phyloP scores from a whole-genome alignment of 179 eudicot genomes.

The Actinidia chinensis region DNA sequence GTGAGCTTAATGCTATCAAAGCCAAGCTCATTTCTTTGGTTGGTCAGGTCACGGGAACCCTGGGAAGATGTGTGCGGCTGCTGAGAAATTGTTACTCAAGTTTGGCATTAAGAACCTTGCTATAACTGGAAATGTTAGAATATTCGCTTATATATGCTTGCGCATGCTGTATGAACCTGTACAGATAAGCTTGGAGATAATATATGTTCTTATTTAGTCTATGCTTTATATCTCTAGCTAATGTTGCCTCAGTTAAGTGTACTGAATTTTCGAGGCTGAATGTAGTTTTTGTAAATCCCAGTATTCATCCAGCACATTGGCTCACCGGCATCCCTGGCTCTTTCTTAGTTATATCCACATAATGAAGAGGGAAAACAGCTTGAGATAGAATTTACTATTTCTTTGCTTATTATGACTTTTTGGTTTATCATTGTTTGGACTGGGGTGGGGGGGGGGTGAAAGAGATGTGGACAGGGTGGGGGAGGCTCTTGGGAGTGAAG shows the following conservation, averaged over 20 bases:
- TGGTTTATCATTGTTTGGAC: not conserved
- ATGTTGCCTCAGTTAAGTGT: not conserved
- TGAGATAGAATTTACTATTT: not conserved
- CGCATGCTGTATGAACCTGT: not conserved
- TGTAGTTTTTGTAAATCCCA: not conserved
- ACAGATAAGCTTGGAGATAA: not conserved
- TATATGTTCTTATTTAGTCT: not conserved
- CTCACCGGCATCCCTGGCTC: not conserved
- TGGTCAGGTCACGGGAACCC: slow-evolving; percentile 91
- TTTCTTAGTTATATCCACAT: not conserved
- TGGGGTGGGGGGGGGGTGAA: not conserved
- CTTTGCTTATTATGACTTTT: not conserved
- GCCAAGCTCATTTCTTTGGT: slow-evolving; percentile 10
- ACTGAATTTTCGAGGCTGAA: not conserved
- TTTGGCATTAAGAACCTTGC: slow-evolving; percentile 89
- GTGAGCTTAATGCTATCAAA: too few species aligned
- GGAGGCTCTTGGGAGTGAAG: not conserved
- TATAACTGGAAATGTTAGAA: slow-evolving; percentile 87
- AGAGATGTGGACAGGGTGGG: too few species aligned
- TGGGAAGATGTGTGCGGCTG: slow-evolving; percentile 86
- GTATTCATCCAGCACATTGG: not conserved
- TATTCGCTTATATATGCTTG: not conserved
- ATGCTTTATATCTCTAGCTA: not conserved
- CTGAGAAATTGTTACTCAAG: slow-evolving; percentile 68
- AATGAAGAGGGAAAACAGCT: not conserved